These are phyloP conservation scores for Erucastrum elatum DNA, from an alignment of 345 rosid genomes.

Conservation along the genomic window DNA sequence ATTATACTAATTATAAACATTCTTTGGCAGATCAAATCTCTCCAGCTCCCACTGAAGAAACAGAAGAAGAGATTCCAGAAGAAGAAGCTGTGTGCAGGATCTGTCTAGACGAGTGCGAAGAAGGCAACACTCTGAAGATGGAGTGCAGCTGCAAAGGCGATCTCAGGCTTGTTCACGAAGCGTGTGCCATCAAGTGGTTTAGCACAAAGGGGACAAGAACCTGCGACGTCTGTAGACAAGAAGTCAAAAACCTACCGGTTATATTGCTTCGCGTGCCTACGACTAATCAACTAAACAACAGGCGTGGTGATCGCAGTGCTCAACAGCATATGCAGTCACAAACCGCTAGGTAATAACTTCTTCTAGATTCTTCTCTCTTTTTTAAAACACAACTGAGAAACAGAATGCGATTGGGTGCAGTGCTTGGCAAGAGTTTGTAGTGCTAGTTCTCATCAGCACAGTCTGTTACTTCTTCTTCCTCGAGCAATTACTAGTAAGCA, in stretches of 20 bases:
- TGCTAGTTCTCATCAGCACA: slow-evolving; percentile 87
- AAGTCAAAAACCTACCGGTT: slow-evolving; percentile 87
- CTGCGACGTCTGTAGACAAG: slow-evolving; percentile 88
- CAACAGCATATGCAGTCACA: slow-evolving; percentile 52
- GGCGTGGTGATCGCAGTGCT: slow-evolving; percentile 52
- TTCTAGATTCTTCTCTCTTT: slow-evolving; percentile 3
- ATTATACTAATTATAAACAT: neutral
- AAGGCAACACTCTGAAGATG: slow-evolving; percentile 90
- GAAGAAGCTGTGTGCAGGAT: slow-evolving; percentile 97
- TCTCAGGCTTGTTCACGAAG: slow-evolving; percentile 87
- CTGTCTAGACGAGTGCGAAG: slow-evolving; percentile 79
- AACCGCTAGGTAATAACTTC: slow-evolving; percentile 58
- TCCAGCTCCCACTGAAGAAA: slow-evolving; percentile 50
- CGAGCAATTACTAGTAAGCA: slow-evolving; percentile 82
- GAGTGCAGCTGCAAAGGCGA: slow-evolving; percentile 97
- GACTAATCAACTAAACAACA: slow-evolving; percentile 42
- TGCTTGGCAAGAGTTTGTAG: slow-evolving; percentile 98
- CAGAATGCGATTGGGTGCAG: slow-evolving; percentile 47
- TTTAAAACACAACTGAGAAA: slow-evolving; percentile 10
- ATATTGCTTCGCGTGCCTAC: slow-evolving; percentile 64
- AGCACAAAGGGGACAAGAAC: slow-evolving; percentile 79
- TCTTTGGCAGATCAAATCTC: slow-evolving; percentile 58
- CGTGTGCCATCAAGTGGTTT: slow-evolving; percentile 90
- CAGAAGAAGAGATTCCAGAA: slow-evolving; percentile 92
- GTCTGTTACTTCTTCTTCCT: slow-evolving; percentile 97